Evolutionary conservation across 2,329 filamentous ascomycete genomes (phyloP), one percentile per base, ranked within the genome.

Genomic region (Alternaria burnsii): DNA sequence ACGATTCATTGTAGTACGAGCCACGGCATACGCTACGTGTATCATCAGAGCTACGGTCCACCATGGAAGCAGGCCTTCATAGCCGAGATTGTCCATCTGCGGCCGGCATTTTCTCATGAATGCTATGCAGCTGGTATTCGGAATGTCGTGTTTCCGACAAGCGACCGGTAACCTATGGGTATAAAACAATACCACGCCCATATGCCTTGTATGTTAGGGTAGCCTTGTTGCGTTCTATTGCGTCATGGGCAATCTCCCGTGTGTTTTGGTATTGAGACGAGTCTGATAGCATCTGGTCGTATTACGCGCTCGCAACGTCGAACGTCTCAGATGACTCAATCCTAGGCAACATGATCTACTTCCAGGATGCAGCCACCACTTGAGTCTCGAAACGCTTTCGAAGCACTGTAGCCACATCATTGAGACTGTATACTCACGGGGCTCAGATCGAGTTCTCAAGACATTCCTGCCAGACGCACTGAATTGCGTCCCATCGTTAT

Each of bases 331-430:
- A 40, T 41, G 41, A 32, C 42, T 51, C 52, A 34, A 55, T 24
- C 44, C 65, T 59, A 64, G 53, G 57, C 58, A 44, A 43, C 14
- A 43, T 52, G 53, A 55, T 43, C 40, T 58, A 42, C 41, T 55
- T 62, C 65, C 42, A 56, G 55, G 41, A 46, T 68, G 63, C 59
- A 71, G 67, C 66, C 69, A 74, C 73, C 62, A 55, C 56, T 38
- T 63, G 57, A 64, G 58, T 62, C 55, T 67, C 67, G 65, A 62
- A 58, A 56, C 36, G 59, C 48, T 52, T 62, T 42, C 24, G 47
- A 62, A 60, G 40, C 20, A 61, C 64, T 63, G 61, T 56, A 52
- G 22, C 36, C 61, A 43, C 52, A 44, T 57, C 43, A 46, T 34
- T 46, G n/a, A 59, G 44, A 22, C 26, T 2, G 34, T 9, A 24